Base-by-base conservation (phyloP, 2,329 filamentous ascomycete genomes). In the Alternaria sp. region DNA sequence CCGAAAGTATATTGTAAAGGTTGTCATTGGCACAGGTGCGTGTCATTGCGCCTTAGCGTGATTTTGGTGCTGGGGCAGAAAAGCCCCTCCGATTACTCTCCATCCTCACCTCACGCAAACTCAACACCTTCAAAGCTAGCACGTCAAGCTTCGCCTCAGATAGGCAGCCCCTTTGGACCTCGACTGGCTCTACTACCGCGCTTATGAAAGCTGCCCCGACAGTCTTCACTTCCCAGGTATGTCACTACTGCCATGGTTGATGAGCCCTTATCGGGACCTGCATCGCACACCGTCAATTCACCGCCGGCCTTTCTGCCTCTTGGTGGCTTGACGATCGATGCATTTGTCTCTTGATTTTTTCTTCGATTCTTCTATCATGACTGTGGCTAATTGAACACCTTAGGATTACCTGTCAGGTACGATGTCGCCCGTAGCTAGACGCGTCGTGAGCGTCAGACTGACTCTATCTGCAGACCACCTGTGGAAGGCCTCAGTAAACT, bases 401-500 rank as follows among this genome's bases (percentile, higher is more conserved):
- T 71, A 86, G 88, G 87, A 89, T 83, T 89, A 89, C 82, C 89
- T 89, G 83, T 89, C 87, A 83, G 85, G 84, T 85, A 85, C 77
- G 81, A 69, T 69, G 65, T 57, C 50, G 61, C 54, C 63, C 57
- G 58, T 58, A 61, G 46, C 67, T 69, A 44, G 36, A 61, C 64
- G 54, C 64, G 61, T 65, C 45, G 61, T 56, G 55, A 63, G 63
- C 63, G 51, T 56, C 62, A 61, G 57, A 77, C 74, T 77, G 60
- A 78, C 70, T 57, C 26, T 58, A 43, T 57, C 63, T 44, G 54
- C 66, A 85, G 87, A 90, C 84, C 88, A 90, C 83, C 85, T 90
- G 81, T 90, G 88, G 88, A 90, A 89, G 83, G 87, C 87, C 74
- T 88, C 86, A 77, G 85, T 86, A 78, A 89, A 88, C 81, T 88